Evolutionary conservation across 257 asterid genomes (phyloP), one percentile per base, ranked within the genome.

Genomic region (Nicotiana obtusifolia): DNA sequence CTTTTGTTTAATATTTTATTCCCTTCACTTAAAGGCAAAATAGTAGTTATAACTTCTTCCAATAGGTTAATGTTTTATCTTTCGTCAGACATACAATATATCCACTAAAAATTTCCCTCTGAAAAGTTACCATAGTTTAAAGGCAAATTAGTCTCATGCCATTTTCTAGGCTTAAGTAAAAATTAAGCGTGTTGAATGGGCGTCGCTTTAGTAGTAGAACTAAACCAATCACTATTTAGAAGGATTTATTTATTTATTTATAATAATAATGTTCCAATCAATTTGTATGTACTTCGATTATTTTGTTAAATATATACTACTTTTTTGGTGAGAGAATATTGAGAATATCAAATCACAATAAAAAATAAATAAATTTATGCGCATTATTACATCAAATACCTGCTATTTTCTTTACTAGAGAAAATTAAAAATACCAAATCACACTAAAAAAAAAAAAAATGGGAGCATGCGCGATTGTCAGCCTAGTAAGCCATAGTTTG

Each of bases 381-480:
- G 0, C 2, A 4, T 5, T 53, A 15, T 13, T 69, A 0, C 7
- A 44, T 22, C 0, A 13, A 20, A n/a, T 69, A 69, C 47, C 4
- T 1, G 1, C 20, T 41, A 7, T 2, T 41, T 41, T 8, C 0
- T 3, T 2, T 2, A 41, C 1, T 0, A 2, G 10, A 8, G 0
- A 8, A 41, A 2, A 0, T 9, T 41, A 4, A 2, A 41, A 41
- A 73, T 73, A 26, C 49, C 62, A 73, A 47, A 73, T 73, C 41
- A 73, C 44, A 22, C 78, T 44, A 1, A 2, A 41, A 65, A 62
- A 2, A 41, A 65, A 62, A 77, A 62, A 60, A 59, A 77, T 56
- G 78, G 44, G 19, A 69, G 86, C 86, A 82, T 68, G 89, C 85
- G 83, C 49, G 83, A 79, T 49, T 54, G 83, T 81, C 80, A 76